These are phyloP conservation scores for Stemphylium beticola DNA, from an alignment of 2,329 filamentous ascomycete genomes.

Conservation along the genomic window DNA sequence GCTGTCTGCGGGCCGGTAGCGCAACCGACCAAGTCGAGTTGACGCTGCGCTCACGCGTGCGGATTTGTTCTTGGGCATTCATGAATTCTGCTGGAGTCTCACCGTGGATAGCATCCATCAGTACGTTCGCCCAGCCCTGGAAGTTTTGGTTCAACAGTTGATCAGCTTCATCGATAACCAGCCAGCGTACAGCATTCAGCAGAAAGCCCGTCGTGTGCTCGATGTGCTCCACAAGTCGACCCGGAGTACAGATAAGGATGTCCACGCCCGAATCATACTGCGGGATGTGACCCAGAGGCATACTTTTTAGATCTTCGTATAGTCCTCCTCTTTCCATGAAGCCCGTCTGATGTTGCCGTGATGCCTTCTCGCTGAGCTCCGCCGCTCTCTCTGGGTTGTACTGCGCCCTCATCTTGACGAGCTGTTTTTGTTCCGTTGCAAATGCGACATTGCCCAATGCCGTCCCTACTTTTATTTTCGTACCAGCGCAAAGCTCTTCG, in stretches of 20 bases:
- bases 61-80: conserved; percentile 60
- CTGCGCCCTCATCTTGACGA: conserved; percentile 63
- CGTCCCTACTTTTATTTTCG: conserved; percentile 77
- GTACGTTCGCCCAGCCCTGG: conserved; percentile 82
- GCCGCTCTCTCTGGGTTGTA: conserved; percentile 71
- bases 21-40: conserved; percentile 41
- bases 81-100: conserved; percentile 56
- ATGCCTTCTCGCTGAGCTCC: conserved; percentile 52
- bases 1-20: conserved; percentile 46
- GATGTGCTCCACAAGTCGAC: conserved; percentile 89
- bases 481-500: conserved; percentile 73
- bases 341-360: conserved; percentile 37
- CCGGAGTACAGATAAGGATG: conserved; percentile 88
- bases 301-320: conserved; percentile 46
- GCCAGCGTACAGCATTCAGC: conserved; percentile 79
- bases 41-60: conserved; percentile 50
- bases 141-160: conserved; percentile 90
- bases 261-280: conserved; percentile 76
- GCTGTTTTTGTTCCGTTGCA: conserved; percentile 64
- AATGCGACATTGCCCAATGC: conserved; percentile 83
- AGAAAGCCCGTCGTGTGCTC: conserved; percentile 82
- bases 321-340: conserved; percentile 47
- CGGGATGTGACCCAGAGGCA: conserved; percentile 68
- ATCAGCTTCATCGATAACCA: conserved; percentile 93
- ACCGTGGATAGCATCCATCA: conserved; percentile 65